Percentiles rank a stretch among this genome's conserved stretches.
Conservation (phyloP, 345 rosid species). For the Laguncularia racemosa region DNA sequence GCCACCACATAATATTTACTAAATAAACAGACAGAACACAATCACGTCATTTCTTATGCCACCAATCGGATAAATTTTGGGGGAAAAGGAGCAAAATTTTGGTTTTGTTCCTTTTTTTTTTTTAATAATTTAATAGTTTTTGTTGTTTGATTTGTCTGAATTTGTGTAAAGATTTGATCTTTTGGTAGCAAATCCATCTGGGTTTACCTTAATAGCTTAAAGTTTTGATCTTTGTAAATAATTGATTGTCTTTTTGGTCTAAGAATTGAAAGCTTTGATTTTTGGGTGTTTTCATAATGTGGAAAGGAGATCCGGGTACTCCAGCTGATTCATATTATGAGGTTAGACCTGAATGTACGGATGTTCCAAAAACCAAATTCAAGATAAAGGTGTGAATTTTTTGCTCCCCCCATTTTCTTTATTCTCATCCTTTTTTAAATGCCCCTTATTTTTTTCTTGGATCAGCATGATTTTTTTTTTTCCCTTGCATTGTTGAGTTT, state of each 20-base stretch:
- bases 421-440: neutral
- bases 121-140: no score
- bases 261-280: conserved; percentile 3
- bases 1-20: no score
- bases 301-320: conserved; percentile 46
- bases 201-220: conserved; percentile 1
- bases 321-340: conserved; percentile 85
- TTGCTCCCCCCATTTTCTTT: conserved; percentile 1
- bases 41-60: no score
- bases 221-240: neutral
- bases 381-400: conserved; percentile 67
- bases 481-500: no score
- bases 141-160: no score
- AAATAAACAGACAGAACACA: no score
- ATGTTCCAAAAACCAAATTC: conserved; percentile 85
- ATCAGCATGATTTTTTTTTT: neutral
- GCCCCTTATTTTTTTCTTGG: neutral
- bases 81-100: no score
- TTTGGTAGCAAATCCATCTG: neutral
- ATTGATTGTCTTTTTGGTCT: neutral
- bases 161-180: no score
- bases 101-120: no score
- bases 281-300: conserved; percentile 30
- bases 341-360: conserved; percentile 91
- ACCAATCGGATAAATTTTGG: no score